Percentiles rank a stretch among this genome's conserved stretches.
phyloP scores from a whole-genome alignment of 1,139 yeast species.

The Suhomyces wounanorum region DNA sequence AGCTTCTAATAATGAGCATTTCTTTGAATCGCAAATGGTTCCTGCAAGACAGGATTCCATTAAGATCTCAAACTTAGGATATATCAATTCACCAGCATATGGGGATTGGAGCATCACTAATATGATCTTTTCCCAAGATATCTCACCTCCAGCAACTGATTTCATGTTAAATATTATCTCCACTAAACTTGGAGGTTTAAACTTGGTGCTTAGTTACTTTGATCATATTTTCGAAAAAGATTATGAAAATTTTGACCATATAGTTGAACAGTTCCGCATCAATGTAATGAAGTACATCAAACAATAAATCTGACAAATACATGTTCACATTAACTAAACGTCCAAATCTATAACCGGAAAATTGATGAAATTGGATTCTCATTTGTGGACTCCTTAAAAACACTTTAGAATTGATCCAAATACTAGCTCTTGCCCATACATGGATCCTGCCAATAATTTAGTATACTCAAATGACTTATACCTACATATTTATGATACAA shows the following conservation, averaged over 20 bases:
- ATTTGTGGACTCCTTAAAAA: too few relatives aligned
- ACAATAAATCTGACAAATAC: neutral
- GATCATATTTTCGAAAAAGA: constrained; percentile 25
- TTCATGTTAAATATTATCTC: constrained; percentile 38
- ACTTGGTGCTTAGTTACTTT: constrained; percentile 35
- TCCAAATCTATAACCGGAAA: too few relatives aligned
- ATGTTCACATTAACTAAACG: too few relatives aligned
- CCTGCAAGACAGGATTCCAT: constrained; percentile 36
- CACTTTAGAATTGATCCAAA: too few relatives aligned
- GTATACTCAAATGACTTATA: too few relatives aligned
- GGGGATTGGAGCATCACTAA: constrained; percentile 29
- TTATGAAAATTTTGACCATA: constrained; percentile 27
- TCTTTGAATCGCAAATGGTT: constrained; percentile 28
- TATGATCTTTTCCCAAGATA: constrained; percentile 41
- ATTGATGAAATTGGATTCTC: neutral
- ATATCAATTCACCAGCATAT: constrained; percentile 19
- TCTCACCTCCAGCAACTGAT: constrained; percentile 40
- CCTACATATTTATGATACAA: too few relatives aligned
- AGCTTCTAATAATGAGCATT: constrained; percentile 21
- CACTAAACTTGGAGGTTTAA: constrained; percentile 39
- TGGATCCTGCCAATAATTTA: too few relatives aligned
- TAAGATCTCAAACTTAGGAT: constrained; percentile 46
- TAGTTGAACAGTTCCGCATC: constrained; percentile 20
- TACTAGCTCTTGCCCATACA: too few relatives aligned
- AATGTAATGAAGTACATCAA: neutral